Evolutionary conservation across 2,329 filamentous ascomycete species (phyloP).

Genomic region (Onygena corvina): DNA sequence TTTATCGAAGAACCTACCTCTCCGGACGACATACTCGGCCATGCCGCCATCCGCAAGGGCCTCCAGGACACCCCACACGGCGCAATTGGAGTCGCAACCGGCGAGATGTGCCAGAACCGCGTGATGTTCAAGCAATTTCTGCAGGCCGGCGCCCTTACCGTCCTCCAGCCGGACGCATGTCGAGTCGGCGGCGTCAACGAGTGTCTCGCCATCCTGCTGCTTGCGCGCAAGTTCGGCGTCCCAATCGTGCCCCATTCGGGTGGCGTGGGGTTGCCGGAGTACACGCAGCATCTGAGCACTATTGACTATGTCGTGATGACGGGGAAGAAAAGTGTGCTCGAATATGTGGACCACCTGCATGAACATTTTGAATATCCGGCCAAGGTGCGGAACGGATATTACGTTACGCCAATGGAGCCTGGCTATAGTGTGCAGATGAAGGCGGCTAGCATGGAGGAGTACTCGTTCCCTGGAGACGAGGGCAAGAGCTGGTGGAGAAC

Average conservation of each 20-base stretch:
- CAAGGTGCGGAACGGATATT: conserved; percentile 71
- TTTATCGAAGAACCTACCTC: conserved; percentile 92
- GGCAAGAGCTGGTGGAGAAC: conserved; percentile 78
- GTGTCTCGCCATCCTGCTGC: conserved; percentile 75
- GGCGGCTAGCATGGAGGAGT: conserved; percentile 70
- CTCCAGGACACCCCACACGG: conserved; percentile 43
- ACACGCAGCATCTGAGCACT: conserved; percentile 83
- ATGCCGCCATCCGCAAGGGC: conserved; percentile 72
- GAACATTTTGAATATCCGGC: conserved; percentile 82
- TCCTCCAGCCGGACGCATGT: conserved; percentile 84
- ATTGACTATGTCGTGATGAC: conserved; percentile 85
- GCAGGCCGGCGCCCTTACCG: conserved; percentile 65
- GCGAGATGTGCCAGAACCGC: conserved; percentile 92
- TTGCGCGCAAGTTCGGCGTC: conserved; percentile 56
- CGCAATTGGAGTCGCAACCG: conserved; percentile 76
- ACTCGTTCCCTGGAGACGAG: conserved; percentile 61
- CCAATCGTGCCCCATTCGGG: conserved; percentile 83
- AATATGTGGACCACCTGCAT: conserved; percentile 88
- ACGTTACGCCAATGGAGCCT: conserved; percentile 68
- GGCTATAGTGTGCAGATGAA: conserved; percentile 95
- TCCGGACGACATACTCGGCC: conserved; percentile 78
- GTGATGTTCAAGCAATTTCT: conserved; percentile 91
- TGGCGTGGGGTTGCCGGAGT: conserved; percentile 81
- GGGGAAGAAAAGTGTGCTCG: conserved; percentile 67
- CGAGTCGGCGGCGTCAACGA: conserved; percentile 84